These are phyloP conservation scores for Tagetes erecta DNA, from an alignment of 129 eudicot species.

Conservation along the genomic window DNA sequence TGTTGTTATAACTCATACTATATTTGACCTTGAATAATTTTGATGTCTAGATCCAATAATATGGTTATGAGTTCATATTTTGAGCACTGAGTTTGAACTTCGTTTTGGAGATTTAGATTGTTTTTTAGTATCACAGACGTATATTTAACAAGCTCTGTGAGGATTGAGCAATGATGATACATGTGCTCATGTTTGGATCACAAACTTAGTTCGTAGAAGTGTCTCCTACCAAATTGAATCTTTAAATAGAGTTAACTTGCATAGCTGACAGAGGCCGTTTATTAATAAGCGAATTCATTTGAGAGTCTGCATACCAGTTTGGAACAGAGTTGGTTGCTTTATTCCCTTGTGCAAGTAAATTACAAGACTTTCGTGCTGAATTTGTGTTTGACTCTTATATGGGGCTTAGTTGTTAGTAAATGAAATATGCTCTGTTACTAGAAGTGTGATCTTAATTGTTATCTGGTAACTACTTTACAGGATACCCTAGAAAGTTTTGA, in stretches of 20 bases:
- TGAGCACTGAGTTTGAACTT: not conserved
- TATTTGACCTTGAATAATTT: slow-evolving; percentile 16
- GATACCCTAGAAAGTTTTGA: slow-evolving; percentile 87
- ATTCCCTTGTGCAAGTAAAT: not conserved
- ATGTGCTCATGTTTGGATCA: not conserved
- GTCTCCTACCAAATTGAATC: not conserved
- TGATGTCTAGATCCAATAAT: slow-evolving; percentile 17
- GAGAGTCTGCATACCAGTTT: not conserved
- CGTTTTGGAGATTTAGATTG: not conserved
- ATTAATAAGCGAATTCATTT: not conserved
- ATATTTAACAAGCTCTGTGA: no score
- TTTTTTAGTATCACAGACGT: no score
- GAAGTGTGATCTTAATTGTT: not conserved
- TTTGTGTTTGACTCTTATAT: not conserved
- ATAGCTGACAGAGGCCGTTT: not conserved
- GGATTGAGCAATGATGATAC: not conserved
- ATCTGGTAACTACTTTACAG: slow-evolving; percentile 38
- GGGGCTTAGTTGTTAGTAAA: slow-evolving; percentile 10
- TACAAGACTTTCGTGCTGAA: not conserved
- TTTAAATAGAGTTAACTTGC: not conserved
- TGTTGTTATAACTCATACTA: slow-evolving; percentile 2
- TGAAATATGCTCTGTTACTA: not conserved
- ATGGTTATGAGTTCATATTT: not conserved
- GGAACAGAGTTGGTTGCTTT: not conserved
- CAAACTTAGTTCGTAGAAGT: not conserved